A percentile compares a stretch with the other conserved stretches of the same genome.
phyloP scores from a whole-genome alignment of 2,329 filamentous ascomycete genomes.

The Penicillium griseofulvum region DNA sequence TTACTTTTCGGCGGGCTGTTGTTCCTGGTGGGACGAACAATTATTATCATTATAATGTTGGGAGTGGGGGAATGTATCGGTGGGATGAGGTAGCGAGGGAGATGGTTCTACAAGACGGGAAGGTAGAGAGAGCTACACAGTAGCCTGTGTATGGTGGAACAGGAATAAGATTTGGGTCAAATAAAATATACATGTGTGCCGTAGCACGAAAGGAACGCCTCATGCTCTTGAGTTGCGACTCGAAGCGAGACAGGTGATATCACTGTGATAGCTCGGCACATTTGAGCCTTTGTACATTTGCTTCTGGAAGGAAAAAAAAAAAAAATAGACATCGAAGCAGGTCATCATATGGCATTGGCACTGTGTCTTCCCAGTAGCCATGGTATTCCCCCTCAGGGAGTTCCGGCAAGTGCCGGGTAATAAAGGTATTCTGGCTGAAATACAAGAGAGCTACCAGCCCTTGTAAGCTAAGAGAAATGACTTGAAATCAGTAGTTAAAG shows the following conservation, averaged over 20 bases:
- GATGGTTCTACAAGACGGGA: constrained; percentile 17
- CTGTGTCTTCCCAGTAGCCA: constrained; percentile 6
- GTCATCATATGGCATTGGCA: constrained; percentile 23
- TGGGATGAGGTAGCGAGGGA: constrained; percentile 56
- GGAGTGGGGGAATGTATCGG: constrained; percentile 63
- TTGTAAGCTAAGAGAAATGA: neutral
- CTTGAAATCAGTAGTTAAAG: constrained; percentile 2
- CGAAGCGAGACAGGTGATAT: neutral
- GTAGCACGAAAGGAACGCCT: constrained; percentile 1
- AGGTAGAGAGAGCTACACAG: neutral
- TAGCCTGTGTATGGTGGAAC: neutral
- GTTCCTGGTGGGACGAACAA: constrained; percentile 73
- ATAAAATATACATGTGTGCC: constrained; percentile 9
- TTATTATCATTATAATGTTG: constrained; percentile 82
- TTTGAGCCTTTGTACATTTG: constrained; percentile 14
- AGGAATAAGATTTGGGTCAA: neutral
- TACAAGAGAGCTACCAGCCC: neutral
- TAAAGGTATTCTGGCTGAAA: neutral
- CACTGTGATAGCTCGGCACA: neutral
- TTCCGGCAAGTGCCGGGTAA: constrained; percentile 1
- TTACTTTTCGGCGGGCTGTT: constrained; percentile 72
- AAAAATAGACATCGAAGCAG: constrained; percentile 21
- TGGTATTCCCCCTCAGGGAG: constrained; percentile 1
- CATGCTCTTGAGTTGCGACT: neutral
- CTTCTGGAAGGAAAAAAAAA: constrained; percentile 10